Base-by-base conservation (phyloP, 2,329 filamentous ascomycete genomes). In the Aspergillus quadricinctus region DNA sequence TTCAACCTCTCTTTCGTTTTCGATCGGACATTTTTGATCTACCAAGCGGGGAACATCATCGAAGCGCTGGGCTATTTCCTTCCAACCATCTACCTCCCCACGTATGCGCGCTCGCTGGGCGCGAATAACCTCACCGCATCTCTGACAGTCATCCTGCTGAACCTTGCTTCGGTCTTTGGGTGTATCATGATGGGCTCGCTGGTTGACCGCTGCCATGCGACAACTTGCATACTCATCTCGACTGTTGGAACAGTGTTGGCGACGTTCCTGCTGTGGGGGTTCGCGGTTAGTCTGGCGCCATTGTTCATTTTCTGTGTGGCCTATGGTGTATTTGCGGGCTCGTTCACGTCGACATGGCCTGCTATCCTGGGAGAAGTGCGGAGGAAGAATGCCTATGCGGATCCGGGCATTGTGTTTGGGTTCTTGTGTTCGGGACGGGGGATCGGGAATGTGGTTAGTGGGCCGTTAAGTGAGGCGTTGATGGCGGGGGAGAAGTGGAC, bases 381-480 rank as follows among this genome's bases (percentile, higher is more conserved):
- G 51, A 65, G 69, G 41, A 71, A 68, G 48, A 69, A 74, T 17
- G 58, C 62, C 1, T 59, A 55, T 4, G 69, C 75, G 0, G 80
- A 83, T 46, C 69, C 77, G 3, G 76, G 78, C 0, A 76, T 82
- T 59, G 61, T 73, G 2, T 70, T 73, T 62, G 70, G 67, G 6
- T 57, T 72, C n/a, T 55, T 72, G 49, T 69, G 68, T 28, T 67
- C 69, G 14, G 70, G 69, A 1, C 57, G 70, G 50, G 70, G 70
- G 2, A 64, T 72, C 52, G 70, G 69, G 5, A 71, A 71, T 63
- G 69, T 71, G 5, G 67, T 68, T 8, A 70, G 68, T 5, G 83
- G 83, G 0, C 83, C 83, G 4, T 51, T 86, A 57, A 85, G 83
- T 63, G 80, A 83, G 54, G 76, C 71, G 0, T 66, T 86, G 52